Conservation (phyloP, 2,329 filamentous ascomycete species). For the Beauveria sp. region DNA sequence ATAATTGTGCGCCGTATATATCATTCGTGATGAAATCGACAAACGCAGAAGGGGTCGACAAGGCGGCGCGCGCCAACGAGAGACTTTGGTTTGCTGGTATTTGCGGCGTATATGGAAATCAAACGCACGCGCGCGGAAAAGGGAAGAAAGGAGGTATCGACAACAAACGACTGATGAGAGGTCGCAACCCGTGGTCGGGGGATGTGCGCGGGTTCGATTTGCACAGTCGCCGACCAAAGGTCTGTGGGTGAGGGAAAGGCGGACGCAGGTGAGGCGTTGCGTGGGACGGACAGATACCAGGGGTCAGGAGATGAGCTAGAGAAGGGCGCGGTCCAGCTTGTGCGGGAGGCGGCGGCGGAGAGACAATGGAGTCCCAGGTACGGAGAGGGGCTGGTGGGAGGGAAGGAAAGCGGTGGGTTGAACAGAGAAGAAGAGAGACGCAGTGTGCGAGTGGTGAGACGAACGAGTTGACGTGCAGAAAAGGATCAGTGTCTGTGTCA, state of each 20-base stretch:
- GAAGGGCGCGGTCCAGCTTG: not conserved
- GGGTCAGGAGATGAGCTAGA: constrained; percentile 1
- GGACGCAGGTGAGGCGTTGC: not conserved
- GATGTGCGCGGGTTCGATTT: not conserved
- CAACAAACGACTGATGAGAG: not conserved
- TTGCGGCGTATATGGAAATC: not conserved
- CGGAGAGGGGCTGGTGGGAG: not conserved
- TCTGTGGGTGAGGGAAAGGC: constrained; percentile 2
- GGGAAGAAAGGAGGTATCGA: not conserved
- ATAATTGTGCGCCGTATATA: not conserved
- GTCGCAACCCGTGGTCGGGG: not conserved
- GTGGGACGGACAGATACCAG: constrained; percentile 1
- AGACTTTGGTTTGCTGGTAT: not conserved
- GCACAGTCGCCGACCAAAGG: constrained; percentile 1
- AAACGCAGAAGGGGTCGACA: not conserved
- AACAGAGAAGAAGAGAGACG: not conserved
- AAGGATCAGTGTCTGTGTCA: not conserved
- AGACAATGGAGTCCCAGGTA: not conserved
- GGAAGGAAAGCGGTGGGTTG: not conserved
- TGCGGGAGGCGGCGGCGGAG: not conserved
- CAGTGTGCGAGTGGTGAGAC: not conserved
- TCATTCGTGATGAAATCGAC: not conserved
- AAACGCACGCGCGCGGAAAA: not conserved
- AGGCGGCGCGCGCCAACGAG: not conserved
- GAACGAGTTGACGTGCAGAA: not conserved